Evolutionary conservation across 2,329 filamentous ascomycete genomes (phyloP), one percentile per base, ranked within the genome.

Genomic region (Colletotrichum aenigma): DNA sequence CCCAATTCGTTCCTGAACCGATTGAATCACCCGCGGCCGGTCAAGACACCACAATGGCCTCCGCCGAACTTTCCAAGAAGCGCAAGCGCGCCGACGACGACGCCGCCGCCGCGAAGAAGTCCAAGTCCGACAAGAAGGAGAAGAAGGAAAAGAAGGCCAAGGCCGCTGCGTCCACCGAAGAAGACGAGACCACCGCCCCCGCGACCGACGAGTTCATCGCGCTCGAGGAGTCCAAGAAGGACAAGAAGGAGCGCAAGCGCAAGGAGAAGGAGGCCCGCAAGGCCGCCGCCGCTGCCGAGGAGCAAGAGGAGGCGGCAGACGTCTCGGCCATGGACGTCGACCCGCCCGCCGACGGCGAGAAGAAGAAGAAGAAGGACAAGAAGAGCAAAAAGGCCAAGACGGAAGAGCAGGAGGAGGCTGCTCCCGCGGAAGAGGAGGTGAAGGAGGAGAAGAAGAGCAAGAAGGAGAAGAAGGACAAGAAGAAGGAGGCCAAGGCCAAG

Each of bases 231-330:
- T 74, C 74, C 65, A 78, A 72, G 61, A 58, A 65, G 67, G 77
- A 78, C 56, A 83, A 83, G 68, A 80, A 81, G 38, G 81, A 81
- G 70, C 79, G 81, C 71, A 82, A 84, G 55, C 78, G 81, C 65
- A 79, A 79, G 43, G 80, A 79, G 38, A 74, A 73, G 70, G 74
- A 70, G 74, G 78, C 36, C 69, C 74, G 70, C 36, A 76, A 76
- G 34, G 48, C 70, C 8, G 74, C 71, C 32, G 74, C 69, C 24
- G 58, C 66, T 28, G 70, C 71, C 7, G 67, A 65, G 24, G 71
- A 48, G 21, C n/a, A 36, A 52, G 67, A 71, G 36, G 67, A 71
- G 7, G 30, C 8, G 3, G 67, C 55, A n/a, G 73, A 75, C 62
- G 21, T 38, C n/a, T 71, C 69, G 15, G 73, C 73, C 12, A 75